Evolutionary conservation across 2,329 filamentous ascomycete genomes (phyloP).

Genomic region (Cladosporium sp.): DNA sequence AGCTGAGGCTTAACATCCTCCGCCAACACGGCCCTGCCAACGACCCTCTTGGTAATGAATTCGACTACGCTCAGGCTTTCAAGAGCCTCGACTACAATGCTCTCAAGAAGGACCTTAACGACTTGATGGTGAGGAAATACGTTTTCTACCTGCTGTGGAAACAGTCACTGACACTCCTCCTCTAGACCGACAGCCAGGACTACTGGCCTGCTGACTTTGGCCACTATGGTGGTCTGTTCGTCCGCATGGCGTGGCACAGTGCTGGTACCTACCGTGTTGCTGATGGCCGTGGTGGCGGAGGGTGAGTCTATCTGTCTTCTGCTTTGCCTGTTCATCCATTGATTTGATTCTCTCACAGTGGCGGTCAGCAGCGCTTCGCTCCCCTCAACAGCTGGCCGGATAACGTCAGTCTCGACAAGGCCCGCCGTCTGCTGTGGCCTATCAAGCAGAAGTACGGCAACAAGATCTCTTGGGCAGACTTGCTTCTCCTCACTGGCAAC

Average conservation of each 20-base stretch:
- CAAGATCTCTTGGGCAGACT: conserved; percentile 77
- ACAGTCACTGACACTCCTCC: background rate
- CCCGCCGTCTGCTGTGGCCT: conserved; percentile 71
- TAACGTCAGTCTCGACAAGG: conserved; percentile 74
- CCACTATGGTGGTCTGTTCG: conserved; percentile 74
- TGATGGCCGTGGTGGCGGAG: conserved; percentile 71
- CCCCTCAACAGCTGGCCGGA: conserved; percentile 80
- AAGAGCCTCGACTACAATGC: conserved; percentile 65
- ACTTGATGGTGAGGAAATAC: conserved; percentile 50
- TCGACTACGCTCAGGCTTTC: conserved; percentile 69
- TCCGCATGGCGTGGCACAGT: conserved; percentile 78
- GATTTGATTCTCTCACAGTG: conserved; percentile 28
- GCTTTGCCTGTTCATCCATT: background rate
- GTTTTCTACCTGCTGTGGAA: background rate
- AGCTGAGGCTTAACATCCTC: conserved; percentile 64
- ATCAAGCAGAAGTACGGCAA: conserved; percentile 81
- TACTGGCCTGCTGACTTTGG: conserved; percentile 81
- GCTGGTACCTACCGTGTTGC: conserved; percentile 72
- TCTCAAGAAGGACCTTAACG: conserved; percentile 68
- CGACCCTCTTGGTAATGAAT: conserved; percentile 59
- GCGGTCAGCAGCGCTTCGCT: conserved; percentile 73
- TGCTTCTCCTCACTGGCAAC: conserved; percentile 67
- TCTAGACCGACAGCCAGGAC: conserved; percentile 64
- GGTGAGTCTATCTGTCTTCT: conserved; percentile 26
- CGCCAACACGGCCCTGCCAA: conserved; percentile 62